A percentile compares a stretch with the other conserved stretches of the same genome.
Conservation (phyloP, 352 stramenopile species). For the Elongisporangium senticosum region DNA sequence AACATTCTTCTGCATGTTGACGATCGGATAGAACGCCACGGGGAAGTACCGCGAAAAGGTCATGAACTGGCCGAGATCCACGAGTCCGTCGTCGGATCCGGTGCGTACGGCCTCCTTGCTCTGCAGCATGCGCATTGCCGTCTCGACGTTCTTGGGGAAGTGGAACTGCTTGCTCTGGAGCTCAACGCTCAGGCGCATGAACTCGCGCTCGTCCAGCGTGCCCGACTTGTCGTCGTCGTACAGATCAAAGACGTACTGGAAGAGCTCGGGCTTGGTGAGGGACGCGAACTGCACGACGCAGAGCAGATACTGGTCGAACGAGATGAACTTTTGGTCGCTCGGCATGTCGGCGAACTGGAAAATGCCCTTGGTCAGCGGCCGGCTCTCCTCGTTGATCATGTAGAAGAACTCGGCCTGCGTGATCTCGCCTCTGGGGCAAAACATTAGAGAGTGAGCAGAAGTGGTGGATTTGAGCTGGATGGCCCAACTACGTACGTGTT, state of each 20-base stretch:
- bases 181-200: constrained; percentile 55
- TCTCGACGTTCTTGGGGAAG: constrained; percentile 58
- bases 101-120: constrained; percentile 18
- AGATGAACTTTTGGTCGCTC: constrained; percentile 45
- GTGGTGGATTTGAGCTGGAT: neutral
- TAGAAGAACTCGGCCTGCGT: constrained; percentile 71
- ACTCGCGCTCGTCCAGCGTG: constrained; percentile 55
- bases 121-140: constrained; percentile 45
- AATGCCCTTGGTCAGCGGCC: constrained; percentile 48
- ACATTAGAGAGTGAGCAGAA: neutral
- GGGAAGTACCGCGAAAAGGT: constrained; percentile 43
- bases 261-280: constrained; percentile 60
- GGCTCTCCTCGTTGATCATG: constrained; percentile 57
- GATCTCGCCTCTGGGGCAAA: constrained; percentile 45
- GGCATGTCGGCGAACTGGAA: constrained; percentile 35
- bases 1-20: constrained; percentile 58
- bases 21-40: constrained; percentile 46
- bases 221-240: constrained; percentile 59
- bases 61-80: constrained; percentile 46
- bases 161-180: constrained; percentile 61
- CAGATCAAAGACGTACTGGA: constrained; percentile 64
- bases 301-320: constrained; percentile 58
- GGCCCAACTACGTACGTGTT: constrained; percentile 37
- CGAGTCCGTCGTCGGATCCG: constrained; percentile 29
- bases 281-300: constrained; percentile 54